Evolutionary conservation across 176 grass and related monocot genomes (phyloP), one percentile per base, ranked within the genome.

Genomic region (Oryza coarctata): DNA sequence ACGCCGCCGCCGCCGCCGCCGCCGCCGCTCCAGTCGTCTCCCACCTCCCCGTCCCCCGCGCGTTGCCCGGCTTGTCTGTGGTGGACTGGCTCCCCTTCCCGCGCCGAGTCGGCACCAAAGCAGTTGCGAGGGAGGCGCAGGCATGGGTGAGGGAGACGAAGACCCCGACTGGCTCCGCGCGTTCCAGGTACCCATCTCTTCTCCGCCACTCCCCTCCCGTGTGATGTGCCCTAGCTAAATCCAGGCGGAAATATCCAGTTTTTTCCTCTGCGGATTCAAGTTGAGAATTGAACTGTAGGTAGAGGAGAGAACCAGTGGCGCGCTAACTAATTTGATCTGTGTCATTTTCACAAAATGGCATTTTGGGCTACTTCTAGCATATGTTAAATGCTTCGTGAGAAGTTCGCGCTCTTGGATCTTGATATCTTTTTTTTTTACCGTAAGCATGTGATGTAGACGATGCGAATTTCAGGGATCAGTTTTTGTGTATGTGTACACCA

Each of bases 121-220:
- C 35, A 36, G 20, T 7, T 20, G 6, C 17, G 28, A 62, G 0
- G 1, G 27, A 50, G 52, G 9, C 55, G 82, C 1, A 47, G 62
- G n/a, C n/a, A 89, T 89, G 83, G 73, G 58, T 22, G 83, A 86
- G 44, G 78, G 82, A 23, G 88, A 89, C 0, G 88, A 81, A 0
- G 83, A 82, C 13, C 88, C 83, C 15, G 83, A 82, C 44, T 86
- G 88, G 88, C 88, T 89, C 13, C 47, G 29, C 26, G 88, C 78
- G 2, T 89, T 89, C 61, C 60, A 89, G 78, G 88, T 89, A 84
- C 39, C 32, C n/a, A 71, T 36, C 72, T 71, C 33, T 32, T 18
- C 62, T n/a, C 1, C 18, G 0, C 55, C 31, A 12, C 70, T 55
- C 50, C 50, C 32, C 3, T 33, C 3, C 3, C 5, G 20, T 55